Evolutionary conservation across 495 filamentous ascomycete genomes (phyloP), one percentile per base, ranked within the genome.

Genomic region (Halenospora varia): DNA sequence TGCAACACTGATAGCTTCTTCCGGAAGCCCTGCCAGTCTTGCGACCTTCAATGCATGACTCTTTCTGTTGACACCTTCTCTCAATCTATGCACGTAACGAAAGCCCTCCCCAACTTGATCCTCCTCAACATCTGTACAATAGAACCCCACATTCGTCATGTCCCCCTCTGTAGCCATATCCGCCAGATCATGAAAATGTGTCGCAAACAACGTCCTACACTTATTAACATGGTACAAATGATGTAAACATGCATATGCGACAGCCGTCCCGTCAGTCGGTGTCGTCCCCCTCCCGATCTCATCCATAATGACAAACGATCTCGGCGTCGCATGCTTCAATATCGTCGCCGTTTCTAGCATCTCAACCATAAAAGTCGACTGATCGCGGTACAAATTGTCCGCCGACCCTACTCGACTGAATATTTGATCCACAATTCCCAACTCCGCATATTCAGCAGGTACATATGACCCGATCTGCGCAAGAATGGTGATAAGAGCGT

Each of bases 301-400:
- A 67, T 98, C 94, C 93, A 98, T 97, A 66, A 98, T 90, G n/a
- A 97, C 94, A 61, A 98, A 92, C 0, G 85, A 89, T 3, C 83
- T 75, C 10, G 75, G 69, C 10, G 87, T 89, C 0, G 88, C 88
- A 51, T 79, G 68, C 25, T 77, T 78, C 35, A 91, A 73, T 56
- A 91, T 91, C 39, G 78, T 73, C 1, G 87, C 85, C 15, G 87
- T 88, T 66, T 90, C 88, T 4, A 89, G 75, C 88, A 91, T 91
- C 73, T 91, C 88, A 2, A 90, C 83, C 87, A 91, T 97, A 75
- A 98, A 98, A 1, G 94, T 98, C 40, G 89, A 95, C 70, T 96
- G 94, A 70, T 95, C 88, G 25, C 82, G 79, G 75, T 88, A 96
- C 19, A 97, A 78, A 68, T 96, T 90, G 70, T 98, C 95, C 0